Percentiles rank a stretch among this genome's conserved stretches.
Conservation (phyloP, 1,284 basidiomycete genomes). For the Mycena sp. region DNA sequence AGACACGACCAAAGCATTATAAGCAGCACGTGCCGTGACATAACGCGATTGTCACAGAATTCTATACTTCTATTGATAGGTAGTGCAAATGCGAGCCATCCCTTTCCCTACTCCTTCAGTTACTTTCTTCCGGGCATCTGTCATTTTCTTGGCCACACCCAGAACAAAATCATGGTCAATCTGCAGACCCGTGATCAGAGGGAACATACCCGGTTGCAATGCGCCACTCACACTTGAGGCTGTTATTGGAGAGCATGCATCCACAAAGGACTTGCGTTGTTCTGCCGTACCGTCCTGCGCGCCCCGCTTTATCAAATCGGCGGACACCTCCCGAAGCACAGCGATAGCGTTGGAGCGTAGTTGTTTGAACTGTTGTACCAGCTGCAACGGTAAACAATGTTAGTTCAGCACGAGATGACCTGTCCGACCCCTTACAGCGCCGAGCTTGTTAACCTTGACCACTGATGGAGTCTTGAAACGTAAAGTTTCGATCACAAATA, state of each 20-base stretch:
- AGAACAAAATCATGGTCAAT: conserved; percentile 73
- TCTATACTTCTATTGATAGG: conserved; percentile 33
- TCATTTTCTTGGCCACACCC: conserved; percentile 68
- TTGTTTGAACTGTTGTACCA: conserved; percentile 71
- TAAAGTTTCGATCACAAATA: conserved; percentile 69
- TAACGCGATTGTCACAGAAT: conserved; percentile 16
- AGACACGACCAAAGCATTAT: conserved; percentile 35
- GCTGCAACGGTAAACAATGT: conserved; percentile 46
- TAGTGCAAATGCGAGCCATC: conserved; percentile 60
- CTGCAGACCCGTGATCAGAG: conserved; percentile 49
- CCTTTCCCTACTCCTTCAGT: conserved; percentile 79
- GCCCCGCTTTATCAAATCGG: conserved; percentile 56
- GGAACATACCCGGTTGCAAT: neutral
- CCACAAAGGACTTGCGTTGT: conserved; percentile 59
- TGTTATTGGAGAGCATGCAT: conserved; percentile 56
- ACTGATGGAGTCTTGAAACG: conserved; percentile 76
- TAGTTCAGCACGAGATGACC: neutral
- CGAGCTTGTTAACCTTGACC: conserved; percentile 77
- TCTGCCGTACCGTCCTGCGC: conserved; percentile 63
- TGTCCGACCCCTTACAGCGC: conserved; percentile 55
- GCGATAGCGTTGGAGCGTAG: conserved; percentile 62
- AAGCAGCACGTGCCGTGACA: conserved; percentile 12
- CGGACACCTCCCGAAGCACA: conserved; percentile 66
- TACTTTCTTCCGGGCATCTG: conserved; percentile 74
- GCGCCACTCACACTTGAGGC: conserved; percentile 31